phyloP scores from a whole-genome alignment of 1,139 yeast species.

The Yamadazyma trypodendri region DNA sequence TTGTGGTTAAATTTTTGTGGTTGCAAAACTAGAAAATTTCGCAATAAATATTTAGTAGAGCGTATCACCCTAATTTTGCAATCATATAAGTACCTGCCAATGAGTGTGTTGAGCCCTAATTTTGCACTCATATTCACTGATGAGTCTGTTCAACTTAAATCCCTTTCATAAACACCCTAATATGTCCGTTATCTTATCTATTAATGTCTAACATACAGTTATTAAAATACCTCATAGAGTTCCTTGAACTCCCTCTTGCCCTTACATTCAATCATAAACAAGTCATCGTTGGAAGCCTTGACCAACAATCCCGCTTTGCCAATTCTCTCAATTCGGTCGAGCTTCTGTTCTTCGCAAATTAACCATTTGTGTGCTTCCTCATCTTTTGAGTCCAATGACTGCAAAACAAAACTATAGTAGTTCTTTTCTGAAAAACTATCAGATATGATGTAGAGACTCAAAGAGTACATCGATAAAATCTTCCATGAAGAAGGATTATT shows the following conservation, averaged over 20 bases:
- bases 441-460: constrained; percentile 28
- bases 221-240: constrained; percentile 32
- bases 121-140: no score
- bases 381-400: constrained; percentile 15
- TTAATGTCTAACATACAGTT: no score
- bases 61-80: no score
- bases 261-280: constrained; percentile 47
- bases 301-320: constrained; percentile 49
- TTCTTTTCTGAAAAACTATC: constrained; percentile 26
- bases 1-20: neutral
- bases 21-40: constrained; percentile 1
- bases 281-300: constrained; percentile 30
- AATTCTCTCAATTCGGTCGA: constrained; percentile 33
- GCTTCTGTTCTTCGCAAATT: constrained; percentile 31
- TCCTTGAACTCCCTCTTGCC: constrained; percentile 44
- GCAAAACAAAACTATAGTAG: constrained; percentile 31
- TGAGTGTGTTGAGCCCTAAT: no score
- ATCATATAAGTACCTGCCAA: no score
- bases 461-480: constrained; percentile 39
- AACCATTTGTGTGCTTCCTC: constrained; percentile 31
- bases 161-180: no score
- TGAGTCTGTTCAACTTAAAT: no score
- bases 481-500: constrained; percentile 45
- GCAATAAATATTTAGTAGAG: no score
- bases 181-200: no score